Conservation (phyloP, 2,329 filamentous ascomycete species). For the Diaporthe sp. region DNA sequence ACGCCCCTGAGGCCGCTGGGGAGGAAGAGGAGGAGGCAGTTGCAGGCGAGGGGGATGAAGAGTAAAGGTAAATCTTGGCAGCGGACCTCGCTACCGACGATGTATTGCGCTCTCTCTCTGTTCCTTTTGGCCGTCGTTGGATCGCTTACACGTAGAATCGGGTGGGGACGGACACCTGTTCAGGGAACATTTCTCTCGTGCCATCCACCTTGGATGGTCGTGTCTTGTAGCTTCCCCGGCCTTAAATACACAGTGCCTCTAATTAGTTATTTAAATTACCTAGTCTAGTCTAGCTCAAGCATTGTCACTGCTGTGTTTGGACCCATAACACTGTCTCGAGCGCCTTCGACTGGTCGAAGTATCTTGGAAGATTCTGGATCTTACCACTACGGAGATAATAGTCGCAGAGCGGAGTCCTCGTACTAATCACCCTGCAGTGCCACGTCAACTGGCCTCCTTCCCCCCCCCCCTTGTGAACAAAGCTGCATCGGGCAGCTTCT, state of each 20-base stretch:
- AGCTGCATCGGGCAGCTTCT: neutral
- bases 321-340: too few species aligned
- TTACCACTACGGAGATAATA: neutral
- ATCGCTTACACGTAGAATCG: neutral
- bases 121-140: neutral
- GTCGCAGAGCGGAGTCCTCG: neutral
- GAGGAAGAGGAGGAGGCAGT: conserved; percentile 46
- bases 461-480: neutral
- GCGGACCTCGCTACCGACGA: neutral
- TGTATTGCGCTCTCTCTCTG: neutral
- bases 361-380: too few species aligned
- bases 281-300: neutral
- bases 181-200: neutral
- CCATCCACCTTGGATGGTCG: neutral
- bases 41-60: conserved; percentile 45
- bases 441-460: neutral
- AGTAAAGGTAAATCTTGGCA: conserved; percentile 8
- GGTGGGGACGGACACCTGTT: neutral
- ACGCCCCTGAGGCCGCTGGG: conserved; percentile 44
- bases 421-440: neutral
- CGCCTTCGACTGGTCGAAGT: neutral
- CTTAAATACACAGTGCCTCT: conserved; percentile 1
- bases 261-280: conserved; percentile 11
- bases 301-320: neutral
- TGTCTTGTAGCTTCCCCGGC: conserved; percentile 13